Percentiles rank a stretch among this genome's conserved stretches.
Evolutionary conservation across 352 stramenopile species (phyloP).

Genomic region (Phytopythium mirpurense): DNA sequence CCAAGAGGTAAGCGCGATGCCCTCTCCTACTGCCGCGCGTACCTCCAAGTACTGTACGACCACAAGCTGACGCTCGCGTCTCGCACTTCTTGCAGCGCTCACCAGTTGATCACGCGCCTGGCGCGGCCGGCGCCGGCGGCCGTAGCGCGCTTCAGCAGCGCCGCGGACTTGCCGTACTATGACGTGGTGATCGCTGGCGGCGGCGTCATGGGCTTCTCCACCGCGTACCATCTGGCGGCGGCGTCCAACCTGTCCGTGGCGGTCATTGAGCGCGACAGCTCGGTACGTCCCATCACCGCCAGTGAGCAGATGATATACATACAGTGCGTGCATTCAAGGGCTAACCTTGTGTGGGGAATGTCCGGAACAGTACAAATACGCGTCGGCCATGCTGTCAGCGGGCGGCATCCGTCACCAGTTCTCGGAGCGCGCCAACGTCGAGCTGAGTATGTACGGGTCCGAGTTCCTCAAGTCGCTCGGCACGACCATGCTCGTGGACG

Average conservation of each 20-base stretch:
- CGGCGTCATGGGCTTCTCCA: conserved; percentile 84
- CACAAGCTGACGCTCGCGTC: conserved; percentile 6
- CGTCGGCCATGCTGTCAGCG: conserved; percentile 69
- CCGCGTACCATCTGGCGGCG: conserved; percentile 74
- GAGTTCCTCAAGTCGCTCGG: conserved; percentile 56
- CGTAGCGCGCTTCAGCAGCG: conserved; percentile 16
- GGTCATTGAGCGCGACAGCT: conserved; percentile 63
- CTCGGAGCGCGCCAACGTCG: conserved; percentile 66
- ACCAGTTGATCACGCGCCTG: neutral
- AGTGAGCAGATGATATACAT: no score
- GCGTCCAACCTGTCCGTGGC: conserved; percentile 69
- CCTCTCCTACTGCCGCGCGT: conserved; percentile 16
- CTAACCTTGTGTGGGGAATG: no score
- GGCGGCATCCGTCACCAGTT: conserved; percentile 84
- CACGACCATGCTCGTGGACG: conserved; percentile 45
- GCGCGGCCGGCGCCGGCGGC: neutral
- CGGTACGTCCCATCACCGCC: conserved; percentile 29
- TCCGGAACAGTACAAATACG: conserved; percentile 67
- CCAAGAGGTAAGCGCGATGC: conserved; percentile 18
- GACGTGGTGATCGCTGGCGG: conserved; percentile 77
- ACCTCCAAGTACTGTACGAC: no score
- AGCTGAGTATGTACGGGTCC: conserved; percentile 77
- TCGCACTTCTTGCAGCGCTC: neutral
- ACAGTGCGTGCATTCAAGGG: no score
- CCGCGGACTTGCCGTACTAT: conserved; percentile 32